Conservation (phyloP, 306 rosid species). For the Sindora glabra region DNA sequence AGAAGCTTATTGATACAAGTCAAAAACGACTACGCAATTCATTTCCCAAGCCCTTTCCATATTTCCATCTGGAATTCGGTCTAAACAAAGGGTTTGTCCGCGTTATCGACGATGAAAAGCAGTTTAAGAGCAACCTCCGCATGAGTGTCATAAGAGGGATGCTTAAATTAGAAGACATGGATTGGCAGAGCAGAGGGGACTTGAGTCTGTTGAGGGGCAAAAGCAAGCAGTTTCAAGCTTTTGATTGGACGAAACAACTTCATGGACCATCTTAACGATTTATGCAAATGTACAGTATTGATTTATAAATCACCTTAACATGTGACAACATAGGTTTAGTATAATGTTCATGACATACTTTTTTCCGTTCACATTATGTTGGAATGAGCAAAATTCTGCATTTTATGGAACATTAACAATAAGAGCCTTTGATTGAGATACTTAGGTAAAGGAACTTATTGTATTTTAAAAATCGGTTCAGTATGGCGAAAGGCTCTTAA, state of each 20-base stretch:
- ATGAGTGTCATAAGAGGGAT: slow-evolving; percentile 83
- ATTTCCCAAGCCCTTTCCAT: slow-evolving; percentile 71
- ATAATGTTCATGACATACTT: too few relatives aligned
- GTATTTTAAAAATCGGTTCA: too few relatives aligned
- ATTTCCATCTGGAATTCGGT: slow-evolving; percentile 85
- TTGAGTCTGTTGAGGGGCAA: slow-evolving; percentile 49
- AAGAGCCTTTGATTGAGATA: too few relatives aligned
- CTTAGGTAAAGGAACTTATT: too few relatives aligned
- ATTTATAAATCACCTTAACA: not conserved
- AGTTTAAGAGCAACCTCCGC: slow-evolving; percentile 59
- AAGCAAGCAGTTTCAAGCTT: slow-evolving; percentile 61
- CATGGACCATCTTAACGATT: slow-evolving; percentile 17
- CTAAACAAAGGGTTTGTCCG: slow-evolving; percentile 73
- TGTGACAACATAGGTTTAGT: not conserved
- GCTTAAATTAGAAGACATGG: slow-evolving; percentile 73
- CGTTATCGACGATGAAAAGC: slow-evolving; percentile 74
- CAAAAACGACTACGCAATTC: slow-evolving; percentile 69
- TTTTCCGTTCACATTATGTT: too few relatives aligned
- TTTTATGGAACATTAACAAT: too few relatives aligned
- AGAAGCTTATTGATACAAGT: slow-evolving; percentile 76
- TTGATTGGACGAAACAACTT: slow-evolving; percentile 84
- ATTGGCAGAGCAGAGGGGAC: slow-evolving; percentile 46
- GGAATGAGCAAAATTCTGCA: too few relatives aligned
- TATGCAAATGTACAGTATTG: not conserved
- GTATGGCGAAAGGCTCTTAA: too few relatives aligned